phyloP scores from a whole-genome alignment of 176 grass and related monocot genomes.

The Olyra latifolia region DNA sequence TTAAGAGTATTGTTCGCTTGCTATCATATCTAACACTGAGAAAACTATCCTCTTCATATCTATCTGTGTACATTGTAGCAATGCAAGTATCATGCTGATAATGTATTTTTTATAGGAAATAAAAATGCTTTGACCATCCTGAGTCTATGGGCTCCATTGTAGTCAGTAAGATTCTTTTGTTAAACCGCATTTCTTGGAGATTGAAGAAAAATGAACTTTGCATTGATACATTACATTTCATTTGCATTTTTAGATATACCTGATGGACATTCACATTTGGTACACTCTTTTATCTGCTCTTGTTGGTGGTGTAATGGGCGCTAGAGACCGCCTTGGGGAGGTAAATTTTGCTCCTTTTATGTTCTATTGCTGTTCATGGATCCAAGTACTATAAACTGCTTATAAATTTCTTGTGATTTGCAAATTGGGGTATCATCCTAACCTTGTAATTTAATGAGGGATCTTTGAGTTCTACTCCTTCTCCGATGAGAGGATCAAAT shows the following conservation, averaged over 20 bases:
- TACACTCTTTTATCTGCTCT: slow-evolving; percentile 87
- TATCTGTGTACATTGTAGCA: background rate
- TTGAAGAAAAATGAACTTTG: no score
- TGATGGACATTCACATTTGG: slow-evolving; percentile 97
- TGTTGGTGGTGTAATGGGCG: slow-evolving; percentile 89
- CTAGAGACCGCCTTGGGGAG: slow-evolving; percentile 90
- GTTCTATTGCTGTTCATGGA: background rate
- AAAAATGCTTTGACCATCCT: slow-evolving; percentile 92
- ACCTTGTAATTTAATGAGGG: no score
- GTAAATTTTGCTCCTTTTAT: slow-evolving; percentile 37
- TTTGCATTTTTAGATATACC: slow-evolving; percentile 68
- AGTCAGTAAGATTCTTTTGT: slow-evolving; percentile 67
- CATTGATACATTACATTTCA: slow-evolving; percentile 13
- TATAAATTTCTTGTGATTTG: no score
- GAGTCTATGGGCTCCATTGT: slow-evolving; percentile 89
- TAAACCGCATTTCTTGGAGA: slow-evolving; percentile 17
- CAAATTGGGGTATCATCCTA: no score
- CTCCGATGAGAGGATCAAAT: no score
- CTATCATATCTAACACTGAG: slow-evolving; percentile 7
- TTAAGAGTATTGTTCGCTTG: no score
- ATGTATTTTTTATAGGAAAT: slow-evolving; percentile 65
- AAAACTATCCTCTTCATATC: slow-evolving; percentile 9
- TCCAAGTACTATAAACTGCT: no score
- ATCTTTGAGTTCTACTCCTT: no score
- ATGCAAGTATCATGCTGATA: slow-evolving; percentile 21